Evolutionary conservation across 2,329 filamentous ascomycete species (phyloP).

Genomic region (Keithomyces neogunnii): DNA sequence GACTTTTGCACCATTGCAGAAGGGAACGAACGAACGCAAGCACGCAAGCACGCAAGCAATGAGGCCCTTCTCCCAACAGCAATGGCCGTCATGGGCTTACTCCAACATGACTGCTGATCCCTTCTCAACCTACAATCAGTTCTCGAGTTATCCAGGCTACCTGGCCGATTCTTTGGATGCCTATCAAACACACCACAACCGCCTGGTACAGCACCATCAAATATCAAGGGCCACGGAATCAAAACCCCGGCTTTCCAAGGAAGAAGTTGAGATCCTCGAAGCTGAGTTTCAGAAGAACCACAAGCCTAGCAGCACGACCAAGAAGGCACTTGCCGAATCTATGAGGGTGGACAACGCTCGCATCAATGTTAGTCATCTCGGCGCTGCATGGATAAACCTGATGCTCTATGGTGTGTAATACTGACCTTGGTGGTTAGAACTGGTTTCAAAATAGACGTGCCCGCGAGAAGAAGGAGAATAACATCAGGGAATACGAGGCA

Average conservation of each 20-base stretch:
- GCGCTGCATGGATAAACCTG: not conserved
- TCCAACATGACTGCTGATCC: conserved; percentile 16
- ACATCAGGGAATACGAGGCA: conserved; percentile 34
- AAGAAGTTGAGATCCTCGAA: conserved; percentile 51
- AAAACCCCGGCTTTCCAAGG: conserved; percentile 47
- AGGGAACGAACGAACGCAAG: too few relatives aligned
- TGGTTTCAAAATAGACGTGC: conserved; percentile 62
- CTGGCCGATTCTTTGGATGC: conserved; percentile 30
- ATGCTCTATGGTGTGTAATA: not conserved
- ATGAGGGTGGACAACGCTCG: conserved; percentile 55
- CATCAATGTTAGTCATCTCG: conserved; percentile 45
- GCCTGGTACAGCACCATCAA: conserved; percentile 28
- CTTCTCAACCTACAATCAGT: conserved; percentile 23
- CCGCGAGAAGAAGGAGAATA: conserved; percentile 56
- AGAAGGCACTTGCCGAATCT: conserved; percentile 51
- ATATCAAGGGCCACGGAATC: conserved; percentile 36
- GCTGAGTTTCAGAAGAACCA: conserved; percentile 55
- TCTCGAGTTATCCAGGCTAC: conserved; percentile 25
- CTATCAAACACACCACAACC: conserved; percentile 27
- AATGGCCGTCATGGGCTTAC: conserved; percentile 29
- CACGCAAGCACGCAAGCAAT: conserved; percentile 13
- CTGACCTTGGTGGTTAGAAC: conserved; percentile 40
- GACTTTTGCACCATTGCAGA: too few relatives aligned
- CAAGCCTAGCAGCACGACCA: conserved; percentile 54
- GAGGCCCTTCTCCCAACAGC: conserved; percentile 24